Percentiles rank a stretch among this genome's conserved stretches.
phyloP scores from a whole-genome alignment of 2,329 filamentous ascomycete genomes.

The Penicillium sp. region DNA sequence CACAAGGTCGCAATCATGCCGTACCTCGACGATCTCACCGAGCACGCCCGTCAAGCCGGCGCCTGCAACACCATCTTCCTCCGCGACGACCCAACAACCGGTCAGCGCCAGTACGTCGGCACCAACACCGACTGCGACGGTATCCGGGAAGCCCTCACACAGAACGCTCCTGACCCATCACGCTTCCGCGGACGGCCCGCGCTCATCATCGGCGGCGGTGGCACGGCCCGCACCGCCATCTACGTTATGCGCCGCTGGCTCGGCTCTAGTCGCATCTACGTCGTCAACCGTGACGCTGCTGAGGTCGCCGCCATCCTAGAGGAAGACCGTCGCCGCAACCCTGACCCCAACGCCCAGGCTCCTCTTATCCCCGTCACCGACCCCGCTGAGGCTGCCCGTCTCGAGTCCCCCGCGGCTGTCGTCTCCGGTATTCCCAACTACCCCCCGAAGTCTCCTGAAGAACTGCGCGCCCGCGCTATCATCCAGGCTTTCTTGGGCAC shows the following conservation, averaged over 20 bases:
- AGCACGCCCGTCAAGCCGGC: conserved; percentile 69
- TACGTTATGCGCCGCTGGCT: conserved; percentile 72
- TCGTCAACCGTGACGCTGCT: conserved; percentile 68
- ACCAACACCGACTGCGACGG: conserved; percentile 81
- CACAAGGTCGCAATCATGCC: conserved; percentile 75
- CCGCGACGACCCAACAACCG: conserved; percentile 41
- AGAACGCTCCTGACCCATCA: conserved; percentile 43
- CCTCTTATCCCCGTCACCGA: conserved; percentile 60
- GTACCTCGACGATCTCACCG: conserved; percentile 69
- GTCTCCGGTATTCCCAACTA: conserved; percentile 76
- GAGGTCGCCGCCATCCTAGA: conserved; percentile 67
- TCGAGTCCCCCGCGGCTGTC: conserved; percentile 64
- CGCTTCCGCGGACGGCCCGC: conserved; percentile 56
- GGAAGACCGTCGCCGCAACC: conserved; percentile 60
- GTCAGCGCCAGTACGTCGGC: conserved; percentile 60
- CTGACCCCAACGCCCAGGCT: conserved; percentile 35
- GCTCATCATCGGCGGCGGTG: conserved; percentile 73
- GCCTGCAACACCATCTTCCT: conserved; percentile 79
- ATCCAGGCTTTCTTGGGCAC: conserved; percentile 38
- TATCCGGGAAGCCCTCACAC: conserved; percentile 68
- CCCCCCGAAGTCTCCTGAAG: conserved; percentile 62
- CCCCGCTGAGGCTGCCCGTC: conserved; percentile 56
- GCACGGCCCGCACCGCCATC: conserved; percentile 72
- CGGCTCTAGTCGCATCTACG: conserved; percentile 66
- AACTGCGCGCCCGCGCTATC: conserved; percentile 60